Conservation (phyloP, 1,284 basidiomycete genomes). For the Pterulicium gracile region DNA sequence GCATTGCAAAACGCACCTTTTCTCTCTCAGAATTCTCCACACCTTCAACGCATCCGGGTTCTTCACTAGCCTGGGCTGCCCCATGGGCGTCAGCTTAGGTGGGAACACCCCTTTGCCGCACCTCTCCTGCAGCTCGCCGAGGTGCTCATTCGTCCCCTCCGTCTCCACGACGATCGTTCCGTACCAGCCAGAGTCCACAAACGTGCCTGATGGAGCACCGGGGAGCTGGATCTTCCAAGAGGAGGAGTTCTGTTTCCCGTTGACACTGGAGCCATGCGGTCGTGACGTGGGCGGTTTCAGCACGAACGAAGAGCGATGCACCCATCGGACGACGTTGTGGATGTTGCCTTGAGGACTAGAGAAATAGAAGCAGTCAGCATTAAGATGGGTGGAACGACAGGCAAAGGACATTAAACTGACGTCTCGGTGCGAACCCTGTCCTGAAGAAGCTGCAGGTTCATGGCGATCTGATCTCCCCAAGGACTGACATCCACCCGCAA, state of each 20-base stretch:
- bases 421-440: slow-evolving; percentile 71
- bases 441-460: slow-evolving; percentile 64
- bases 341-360: slow-evolving; percentile 62
- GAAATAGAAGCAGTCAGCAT: slow-evolving; percentile 8
- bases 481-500: slow-evolving; percentile 61
- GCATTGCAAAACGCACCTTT: slow-evolving; percentile 40
- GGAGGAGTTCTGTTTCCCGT: slow-evolving; percentile 12
- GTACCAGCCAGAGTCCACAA: slow-evolving; percentile 69
- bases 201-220: slow-evolving; percentile 31
- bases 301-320: slow-evolving; percentile 64
- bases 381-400: slow-evolving; percentile 2
- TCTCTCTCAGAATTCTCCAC: slow-evolving; percentile 63
- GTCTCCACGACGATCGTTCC: slow-evolving; percentile 71
- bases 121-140: slow-evolving; percentile 65
- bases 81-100: slow-evolving; percentile 25
- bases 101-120: slow-evolving; percentile 59
- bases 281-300: slow-evolving; percentile 32
- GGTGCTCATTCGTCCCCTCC: slow-evolving; percentile 73
- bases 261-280: slow-evolving; percentile 12
- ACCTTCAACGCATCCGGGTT: slow-evolving; percentile 26
- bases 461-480: slow-evolving; percentile 65
- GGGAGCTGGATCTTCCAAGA: slow-evolving; percentile 37
- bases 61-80: slow-evolving; percentile 14
- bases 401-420: slow-evolving; percentile 34
- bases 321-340: slow-evolving; percentile 75